Conservation (phyloP, 768 basidiomycete species). For the Termitomyces bulborhizus region DNA sequence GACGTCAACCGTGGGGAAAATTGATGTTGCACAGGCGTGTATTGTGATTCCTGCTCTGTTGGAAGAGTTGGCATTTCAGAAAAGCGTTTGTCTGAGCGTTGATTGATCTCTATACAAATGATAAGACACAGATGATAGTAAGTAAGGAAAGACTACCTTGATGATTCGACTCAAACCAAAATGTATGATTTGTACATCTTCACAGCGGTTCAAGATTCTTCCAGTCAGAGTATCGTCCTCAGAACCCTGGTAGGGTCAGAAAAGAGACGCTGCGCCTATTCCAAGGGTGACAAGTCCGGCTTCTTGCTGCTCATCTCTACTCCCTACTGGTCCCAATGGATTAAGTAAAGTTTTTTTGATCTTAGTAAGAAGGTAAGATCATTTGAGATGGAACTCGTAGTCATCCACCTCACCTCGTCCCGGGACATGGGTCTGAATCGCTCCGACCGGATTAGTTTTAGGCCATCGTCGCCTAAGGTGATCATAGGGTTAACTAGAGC, state of each 20-base stretch:
- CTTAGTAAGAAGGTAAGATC: slow-evolving; percentile 22
- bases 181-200: slow-evolving; percentile 26
- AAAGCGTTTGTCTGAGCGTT: slow-evolving; percentile 36
- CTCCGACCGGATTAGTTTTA: slow-evolving; percentile 38
- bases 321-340: slow-evolving; percentile 14
- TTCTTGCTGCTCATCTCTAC: slow-evolving; percentile 34
- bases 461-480: slow-evolving; percentile 26
- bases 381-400: no score
- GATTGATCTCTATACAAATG: slow-evolving; percentile 37
- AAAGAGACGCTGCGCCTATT: slow-evolving; percentile 45
- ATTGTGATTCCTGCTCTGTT: slow-evolving; percentile 1
- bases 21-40: slow-evolving; percentile 52
- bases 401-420: slow-evolving; percentile 35
- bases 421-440: slow-evolving; percentile 35
- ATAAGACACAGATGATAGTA: background rate
- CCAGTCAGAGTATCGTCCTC: slow-evolving; percentile 17
- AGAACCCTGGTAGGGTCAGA: slow-evolving; percentile 27
- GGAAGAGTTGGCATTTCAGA: no score
- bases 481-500: background rate
- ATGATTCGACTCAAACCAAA: slow-evolving; percentile 38
- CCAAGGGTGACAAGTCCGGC: slow-evolving; percentile 38
- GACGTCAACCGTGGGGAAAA: slow-evolving; percentile 57
- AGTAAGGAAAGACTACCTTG: slow-evolving; percentile 27
- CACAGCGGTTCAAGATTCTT: slow-evolving; percentile 27
- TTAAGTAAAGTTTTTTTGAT: slow-evolving; percentile 35